These are phyloP conservation scores for Aspergillus pseudoglaucus DNA, from an alignment of 2,329 filamentous ascomycete genomes.

Conservation along the genomic window DNA sequence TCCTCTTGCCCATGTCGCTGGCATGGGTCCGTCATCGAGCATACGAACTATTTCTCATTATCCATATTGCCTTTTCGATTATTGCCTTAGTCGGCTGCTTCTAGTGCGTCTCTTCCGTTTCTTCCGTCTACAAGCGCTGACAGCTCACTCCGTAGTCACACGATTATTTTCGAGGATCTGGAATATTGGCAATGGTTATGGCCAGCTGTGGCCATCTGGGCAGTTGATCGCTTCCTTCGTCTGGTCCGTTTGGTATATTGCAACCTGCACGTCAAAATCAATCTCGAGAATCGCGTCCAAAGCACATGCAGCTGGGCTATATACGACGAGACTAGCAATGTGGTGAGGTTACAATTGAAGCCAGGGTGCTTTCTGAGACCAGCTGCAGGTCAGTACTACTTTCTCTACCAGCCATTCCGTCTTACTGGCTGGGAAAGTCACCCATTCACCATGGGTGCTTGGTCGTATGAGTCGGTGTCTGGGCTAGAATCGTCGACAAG, in stretches of 20 bases:
- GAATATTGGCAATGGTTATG: slow-evolving; percentile 48
- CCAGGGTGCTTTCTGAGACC: slow-evolving; percentile 30
- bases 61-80: slow-evolving; percentile 34
- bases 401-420: slow-evolving; percentile 42
- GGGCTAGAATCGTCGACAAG: slow-evolving; percentile 1
- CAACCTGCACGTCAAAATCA: slow-evolving; percentile 33
- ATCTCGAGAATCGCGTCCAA: slow-evolving; percentile 11
- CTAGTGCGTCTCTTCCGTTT: slow-evolving; percentile 26
- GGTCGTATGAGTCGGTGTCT: slow-evolving; percentile 14
- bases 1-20: slow-evolving; percentile 40
- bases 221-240: slow-evolving; percentile 42
- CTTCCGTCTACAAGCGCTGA: not conserved
- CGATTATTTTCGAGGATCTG: slow-evolving; percentile 40
- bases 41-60: slow-evolving; percentile 39
- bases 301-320: slow-evolving; percentile 33
- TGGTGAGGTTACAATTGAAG: slow-evolving; percentile 43
- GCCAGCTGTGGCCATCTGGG: slow-evolving; percentile 45
- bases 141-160: slow-evolving; percentile 31
- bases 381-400: slow-evolving; percentile 46
- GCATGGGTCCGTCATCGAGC: slow-evolving; percentile 40
- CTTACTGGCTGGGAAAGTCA: slow-evolving; percentile 46
- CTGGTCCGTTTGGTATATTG: slow-evolving; percentile 38
- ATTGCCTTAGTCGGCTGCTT: slow-evolving; percentile 43
- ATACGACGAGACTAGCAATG: slow-evolving; percentile 40
- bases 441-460: slow-evolving; percentile 43